Evolutionary conservation across 2,329 filamentous ascomycete genomes (phyloP).

Genomic region (Penicillium digitatum): DNA sequence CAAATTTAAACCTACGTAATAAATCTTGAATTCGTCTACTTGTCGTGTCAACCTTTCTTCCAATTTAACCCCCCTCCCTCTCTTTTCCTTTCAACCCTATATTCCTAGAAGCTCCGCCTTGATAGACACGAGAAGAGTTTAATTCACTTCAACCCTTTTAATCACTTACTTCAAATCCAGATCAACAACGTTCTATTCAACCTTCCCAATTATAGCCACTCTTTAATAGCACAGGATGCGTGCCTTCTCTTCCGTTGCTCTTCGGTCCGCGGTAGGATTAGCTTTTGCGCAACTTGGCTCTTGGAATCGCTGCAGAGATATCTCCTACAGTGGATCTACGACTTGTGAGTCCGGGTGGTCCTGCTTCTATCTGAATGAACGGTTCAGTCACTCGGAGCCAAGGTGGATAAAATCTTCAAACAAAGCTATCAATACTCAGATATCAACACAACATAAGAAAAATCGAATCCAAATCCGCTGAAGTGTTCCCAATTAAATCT

Average conservation of each 20-base stretch:
- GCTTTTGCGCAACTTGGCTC: not conserved
- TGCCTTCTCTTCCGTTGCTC: not conserved
- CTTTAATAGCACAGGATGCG: not conserved
- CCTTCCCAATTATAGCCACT: not conserved
- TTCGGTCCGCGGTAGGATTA: not conserved
- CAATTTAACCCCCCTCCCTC: not conserved
- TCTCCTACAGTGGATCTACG: too few relatives aligned
- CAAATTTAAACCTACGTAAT: not conserved
- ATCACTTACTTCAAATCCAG: not conserved
- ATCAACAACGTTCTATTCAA: not conserved
- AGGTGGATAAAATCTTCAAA: not conserved
- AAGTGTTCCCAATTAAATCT: not conserved
- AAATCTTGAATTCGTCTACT: not conserved
- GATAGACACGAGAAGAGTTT: not conserved
- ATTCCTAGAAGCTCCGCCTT: not conserved
- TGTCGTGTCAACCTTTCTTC: not conserved
- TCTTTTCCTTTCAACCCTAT: not conserved
- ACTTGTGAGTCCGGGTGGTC: too few relatives aligned
- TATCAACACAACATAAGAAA: not conserved
- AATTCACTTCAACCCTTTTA: not conserved
- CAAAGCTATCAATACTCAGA: not conserved
- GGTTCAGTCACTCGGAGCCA: too few relatives aligned
- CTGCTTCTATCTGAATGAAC: too few relatives aligned
- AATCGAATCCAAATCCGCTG: not conserved
- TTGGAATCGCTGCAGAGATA: too few relatives aligned